Conservation (phyloP, 1,139 yeast species). For the Pichia sp. region DNA sequence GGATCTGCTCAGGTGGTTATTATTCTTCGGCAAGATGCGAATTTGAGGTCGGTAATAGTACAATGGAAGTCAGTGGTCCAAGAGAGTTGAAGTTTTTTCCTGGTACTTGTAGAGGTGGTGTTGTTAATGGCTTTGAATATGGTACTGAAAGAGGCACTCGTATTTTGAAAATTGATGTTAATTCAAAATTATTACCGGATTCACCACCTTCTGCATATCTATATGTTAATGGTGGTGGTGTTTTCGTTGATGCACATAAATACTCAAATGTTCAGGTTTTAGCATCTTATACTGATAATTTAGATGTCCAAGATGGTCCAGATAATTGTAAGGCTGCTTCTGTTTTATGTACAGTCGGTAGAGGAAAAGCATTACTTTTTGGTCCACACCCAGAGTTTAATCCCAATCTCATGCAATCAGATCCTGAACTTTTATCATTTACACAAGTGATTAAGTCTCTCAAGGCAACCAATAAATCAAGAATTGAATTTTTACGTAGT, state of each 20-base stretch:
- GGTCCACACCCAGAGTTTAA: constrained; percentile 91
- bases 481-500: constrained; percentile 51
- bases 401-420: constrained; percentile 43
- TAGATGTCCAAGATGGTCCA: constrained; percentile 39
- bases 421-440: constrained; percentile 30
- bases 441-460: constrained; percentile 36
- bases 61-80: constrained; percentile 75
- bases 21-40: constrained; percentile 72
- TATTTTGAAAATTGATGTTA: constrained; percentile 45
- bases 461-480: constrained; percentile 36
- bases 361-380: constrained; percentile 69
- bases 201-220: constrained; percentile 22
- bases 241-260: constrained; percentile 67
- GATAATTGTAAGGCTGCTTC: constrained; percentile 49
- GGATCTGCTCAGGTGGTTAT: constrained; percentile 97
- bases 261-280: constrained; percentile 58
- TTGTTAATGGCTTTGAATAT: constrained; percentile 72
- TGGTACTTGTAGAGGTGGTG: constrained; percentile 78
- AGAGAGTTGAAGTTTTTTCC: constrained; percentile 78
- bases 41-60: constrained; percentile 67
- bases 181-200: constrained; percentile 27
- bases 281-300: constrained; percentile 52
- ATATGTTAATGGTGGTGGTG: constrained; percentile 86
- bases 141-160: constrained; percentile 70
- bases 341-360: constrained; percentile 60